phyloP scores from a whole-genome alignment of 495 filamentous ascomycete species.

The Bacidia gigantensis region DNA sequence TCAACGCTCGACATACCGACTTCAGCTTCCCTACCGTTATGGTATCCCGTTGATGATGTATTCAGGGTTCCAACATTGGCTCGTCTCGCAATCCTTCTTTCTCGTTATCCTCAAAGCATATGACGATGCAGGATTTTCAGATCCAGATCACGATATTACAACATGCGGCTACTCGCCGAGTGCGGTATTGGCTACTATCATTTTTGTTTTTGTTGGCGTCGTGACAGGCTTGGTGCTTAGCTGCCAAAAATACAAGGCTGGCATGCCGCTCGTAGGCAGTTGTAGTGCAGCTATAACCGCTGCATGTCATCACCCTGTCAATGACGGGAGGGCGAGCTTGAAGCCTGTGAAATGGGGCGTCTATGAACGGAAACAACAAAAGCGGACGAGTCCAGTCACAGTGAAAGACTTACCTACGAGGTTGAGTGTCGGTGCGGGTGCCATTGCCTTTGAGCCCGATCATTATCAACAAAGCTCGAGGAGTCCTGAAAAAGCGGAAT shows the following conservation, averaged over 20 bases:
- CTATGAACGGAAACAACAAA: too few relatives aligned
- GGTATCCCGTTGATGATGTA: constrained; percentile 24
- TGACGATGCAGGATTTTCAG: not conserved
- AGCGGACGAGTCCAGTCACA: too few relatives aligned
- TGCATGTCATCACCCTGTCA: constrained; percentile 27
- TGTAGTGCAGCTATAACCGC: constrained; percentile 34
- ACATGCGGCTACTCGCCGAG: not conserved
- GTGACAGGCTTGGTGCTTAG: constrained; percentile 15
- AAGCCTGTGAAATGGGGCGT: too few relatives aligned
- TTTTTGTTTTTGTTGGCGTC: constrained; percentile 18
- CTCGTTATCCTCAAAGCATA: constrained; percentile 18
- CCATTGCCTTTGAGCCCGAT: not conserved
- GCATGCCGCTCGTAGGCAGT: constrained; percentile 28
- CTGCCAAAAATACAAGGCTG: constrained; percentile 16
- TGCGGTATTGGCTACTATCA: constrained; percentile 5
- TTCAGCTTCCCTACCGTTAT: constrained; percentile 34
- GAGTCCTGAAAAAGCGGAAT: too few relatives aligned
- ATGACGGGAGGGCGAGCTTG: too few relatives aligned
- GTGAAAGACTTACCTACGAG: too few relatives aligned
- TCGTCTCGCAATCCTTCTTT: constrained; percentile 29
- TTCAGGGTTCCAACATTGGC: constrained; percentile 27
- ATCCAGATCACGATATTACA: not conserved
- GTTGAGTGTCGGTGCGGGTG: not conserved
- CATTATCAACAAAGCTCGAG: too few relatives aligned
- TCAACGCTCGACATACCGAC: constrained; percentile 31